These are phyloP conservation scores for Backusella luteola DNA, from an alignment of 192 early-diverging fungal genomes.

Conservation along the genomic window DNA sequence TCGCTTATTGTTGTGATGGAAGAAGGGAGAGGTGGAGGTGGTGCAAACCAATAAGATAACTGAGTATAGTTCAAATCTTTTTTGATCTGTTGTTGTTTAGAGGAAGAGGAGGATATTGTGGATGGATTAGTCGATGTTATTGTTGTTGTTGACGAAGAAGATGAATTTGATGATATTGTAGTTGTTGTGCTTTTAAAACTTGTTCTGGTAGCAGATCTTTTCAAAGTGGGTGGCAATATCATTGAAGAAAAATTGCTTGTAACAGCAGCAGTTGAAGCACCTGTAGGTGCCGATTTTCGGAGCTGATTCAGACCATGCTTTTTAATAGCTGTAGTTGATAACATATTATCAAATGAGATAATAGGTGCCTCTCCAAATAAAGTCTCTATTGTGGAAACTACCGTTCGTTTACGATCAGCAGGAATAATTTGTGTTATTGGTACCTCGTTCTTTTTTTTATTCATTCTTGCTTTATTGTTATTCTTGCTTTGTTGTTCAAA, in stretches of 20 bases:
- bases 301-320: background rate
- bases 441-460: background rate
- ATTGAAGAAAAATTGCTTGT: background rate
- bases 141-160: background rate
- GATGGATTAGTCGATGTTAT: background rate
- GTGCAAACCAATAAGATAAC: conserved; percentile 2
- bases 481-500: background rate
- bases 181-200: conserved; percentile 7
- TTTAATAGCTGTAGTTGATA: background rate
- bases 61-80: conserved; percentile 5
- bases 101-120: background rate
- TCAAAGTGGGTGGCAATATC: background rate
- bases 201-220: background rate
- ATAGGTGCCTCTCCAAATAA: background rate
- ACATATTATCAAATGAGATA: background rate
- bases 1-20: background rate
- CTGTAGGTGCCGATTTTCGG: conserved; percentile 1
- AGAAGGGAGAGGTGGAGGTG: background rate
- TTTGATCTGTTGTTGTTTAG: background rate
- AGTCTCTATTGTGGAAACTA: background rate
- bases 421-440: conserved; percentile 9
- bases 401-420: background rate
- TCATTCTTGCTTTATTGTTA: background rate
- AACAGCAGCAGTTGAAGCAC: background rate
- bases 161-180: background rate